phyloP scores from a whole-genome alignment of 805 yeast species.

The Starmerella bombicola region DNA sequence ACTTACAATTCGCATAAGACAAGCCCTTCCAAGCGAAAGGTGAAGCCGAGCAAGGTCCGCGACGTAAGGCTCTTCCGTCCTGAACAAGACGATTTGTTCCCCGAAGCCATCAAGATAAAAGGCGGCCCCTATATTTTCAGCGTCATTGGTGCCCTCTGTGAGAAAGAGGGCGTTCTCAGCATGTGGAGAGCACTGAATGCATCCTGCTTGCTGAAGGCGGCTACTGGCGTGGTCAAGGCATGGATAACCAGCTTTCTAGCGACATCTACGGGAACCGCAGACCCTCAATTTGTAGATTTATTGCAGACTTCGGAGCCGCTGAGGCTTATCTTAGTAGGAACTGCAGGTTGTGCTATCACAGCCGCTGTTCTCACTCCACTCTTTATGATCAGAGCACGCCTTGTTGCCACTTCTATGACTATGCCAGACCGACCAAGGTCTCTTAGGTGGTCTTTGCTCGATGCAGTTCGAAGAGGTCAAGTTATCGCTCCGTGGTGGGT shows the following conservation, averaged over 20 bases:
- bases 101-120: conserved; percentile 14
- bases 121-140: conserved; percentile 27
- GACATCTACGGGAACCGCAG: conserved; percentile 71
- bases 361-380: conserved; percentile 66
- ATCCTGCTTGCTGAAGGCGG: conserved; percentile 62
- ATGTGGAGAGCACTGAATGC: conserved; percentile 61
- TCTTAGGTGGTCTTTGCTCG: conserved; percentile 52
- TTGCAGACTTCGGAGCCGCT: conserved; percentile 69
- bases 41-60: conserved; percentile 12
- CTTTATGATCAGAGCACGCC: conserved; percentile 64
- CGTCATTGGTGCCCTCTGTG: conserved; percentile 39
- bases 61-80: conserved; percentile 11
- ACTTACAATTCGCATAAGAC: background rate
- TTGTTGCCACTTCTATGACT: conserved; percentile 57
- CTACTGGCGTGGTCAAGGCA: conserved; percentile 67
- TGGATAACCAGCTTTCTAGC: conserved; percentile 86
- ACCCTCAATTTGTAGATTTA: conserved; percentile 69
- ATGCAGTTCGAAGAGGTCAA: conserved; percentile 31
- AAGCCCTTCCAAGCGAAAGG: background rate
- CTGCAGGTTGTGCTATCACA: conserved; percentile 60
- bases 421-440: conserved; percentile 39
- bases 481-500: conserved; percentile 47
- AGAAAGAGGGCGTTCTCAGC: conserved; percentile 52
- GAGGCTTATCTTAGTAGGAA: conserved; percentile 51
- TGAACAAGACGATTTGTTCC: conserved; percentile 5